Base-by-base conservation (phyloP, 352 stramenopile genomes). In the Peronospora destructor region DNA sequence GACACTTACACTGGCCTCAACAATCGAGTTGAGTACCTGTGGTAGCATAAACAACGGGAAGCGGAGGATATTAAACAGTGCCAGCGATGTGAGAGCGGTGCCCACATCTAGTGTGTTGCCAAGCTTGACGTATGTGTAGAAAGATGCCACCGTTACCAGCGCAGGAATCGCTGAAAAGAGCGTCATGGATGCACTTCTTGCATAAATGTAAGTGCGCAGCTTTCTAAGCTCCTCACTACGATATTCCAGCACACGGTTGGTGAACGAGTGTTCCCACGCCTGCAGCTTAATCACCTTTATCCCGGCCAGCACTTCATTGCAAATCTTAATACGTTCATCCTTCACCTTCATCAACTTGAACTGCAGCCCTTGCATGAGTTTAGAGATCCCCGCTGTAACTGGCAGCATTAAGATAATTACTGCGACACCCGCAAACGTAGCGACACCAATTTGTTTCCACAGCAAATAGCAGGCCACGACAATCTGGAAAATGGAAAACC, bases 31-130 rank as follows among this genome's bases (percentile, higher is more conserved):
- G 39, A 99, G 84, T 25, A 97, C 92, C 44, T 95, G 73, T 3
- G 96, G 96, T 3, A 99, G 64, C 76, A 98, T 97, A 49, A 96
- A 95, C 13, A 99, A 67, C n/a, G 96, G 96, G 69, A 98, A 98
- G 21, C 95, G 85, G 10, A 99, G 72, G 33, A 98, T 87, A 53
- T 98, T 96, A 64, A 98, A 98, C 4, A 99, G 63, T 32, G 66
- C 66, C 12, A 76, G 42, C 12, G 59, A 70, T 42, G 95, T 98
- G 30, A 99, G 83, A 26, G 93, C 95, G 41, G 76, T 86, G 6
- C 85, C 79, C 4, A 97, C 95, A 26, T 96, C 92, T 25, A 98
- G 56, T 23, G 78, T 68, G 53, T 98, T 71, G 21, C 95, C 95
- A 6, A 81, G 52, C 25, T 68, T 55, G 10, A 85, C 68, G 38